Evolutionary conservation across 768 basidiomycete species (phyloP).

Genomic region (Fistulinella prunicolor): DNA sequence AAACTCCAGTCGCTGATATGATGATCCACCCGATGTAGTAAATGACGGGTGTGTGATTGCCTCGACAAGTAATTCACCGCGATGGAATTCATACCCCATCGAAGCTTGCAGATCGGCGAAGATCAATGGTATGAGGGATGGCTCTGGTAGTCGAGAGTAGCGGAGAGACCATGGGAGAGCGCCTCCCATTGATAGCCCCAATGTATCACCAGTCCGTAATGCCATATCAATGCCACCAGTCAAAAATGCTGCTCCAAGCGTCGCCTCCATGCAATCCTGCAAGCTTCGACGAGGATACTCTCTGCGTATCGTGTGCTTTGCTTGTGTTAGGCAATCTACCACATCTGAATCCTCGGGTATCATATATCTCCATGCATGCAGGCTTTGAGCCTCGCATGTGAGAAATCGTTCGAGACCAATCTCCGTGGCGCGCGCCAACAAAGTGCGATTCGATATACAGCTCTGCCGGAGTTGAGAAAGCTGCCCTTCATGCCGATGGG

Average conservation of each 20-base stretch:
- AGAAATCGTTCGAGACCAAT: slow-evolving; percentile 62
- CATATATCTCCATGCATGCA: slow-evolving; percentile 58
- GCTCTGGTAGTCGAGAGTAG: slow-evolving; percentile 36
- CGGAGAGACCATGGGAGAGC: slow-evolving; percentile 63
- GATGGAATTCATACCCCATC: slow-evolving; percentile 69
- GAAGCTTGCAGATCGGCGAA: slow-evolving; percentile 56
- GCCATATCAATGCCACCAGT: slow-evolving; percentile 71
- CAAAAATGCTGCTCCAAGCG: slow-evolving; percentile 72
- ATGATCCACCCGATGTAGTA: slow-evolving; percentile 46
- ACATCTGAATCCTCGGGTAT: slow-evolving; percentile 38
- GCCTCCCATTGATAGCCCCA: slow-evolving; percentile 76
- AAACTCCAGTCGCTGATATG: slow-evolving; percentile 87
- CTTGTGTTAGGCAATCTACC: slow-evolving; percentile 28
- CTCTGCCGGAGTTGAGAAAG: slow-evolving; percentile 62
- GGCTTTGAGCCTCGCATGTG: slow-evolving; percentile 53
- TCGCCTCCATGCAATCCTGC: slow-evolving; percentile 88
- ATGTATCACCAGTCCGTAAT: slow-evolving; percentile 55
- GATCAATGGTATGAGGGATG: slow-evolving; percentile 40
- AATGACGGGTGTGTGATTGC: slow-evolving; percentile 89
- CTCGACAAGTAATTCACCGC: slow-evolving; percentile 62
- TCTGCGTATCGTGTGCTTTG: slow-evolving; percentile 36
- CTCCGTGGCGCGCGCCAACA: slow-evolving; percentile 65
- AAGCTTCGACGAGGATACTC: slow-evolving; percentile 65
- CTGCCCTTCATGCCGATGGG: slow-evolving; percentile 81
- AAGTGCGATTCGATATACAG: slow-evolving; percentile 66